Base-by-base conservation (phyloP, 345 rosid genomes). In the Eucalyptus shirleyi region DNA sequence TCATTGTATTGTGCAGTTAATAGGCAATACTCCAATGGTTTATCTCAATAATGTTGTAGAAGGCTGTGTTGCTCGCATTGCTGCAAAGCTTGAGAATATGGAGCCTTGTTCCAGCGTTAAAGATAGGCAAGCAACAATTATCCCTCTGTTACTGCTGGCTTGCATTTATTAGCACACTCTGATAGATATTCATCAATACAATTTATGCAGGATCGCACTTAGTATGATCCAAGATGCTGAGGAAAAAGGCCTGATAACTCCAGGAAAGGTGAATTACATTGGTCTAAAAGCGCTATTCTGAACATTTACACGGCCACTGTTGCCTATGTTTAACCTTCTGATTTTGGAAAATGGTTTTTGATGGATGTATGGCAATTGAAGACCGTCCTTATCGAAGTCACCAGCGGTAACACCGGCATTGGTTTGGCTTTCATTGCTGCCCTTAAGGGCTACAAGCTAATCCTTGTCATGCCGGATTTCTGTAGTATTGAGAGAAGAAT, bases 141-240 rank as follows among this genome's bases (percentile, higher is more conserved):
- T 65, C 30, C 40, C 28, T 88, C 16, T 42, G 87, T 50, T 72
- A 19, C 45, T 19, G 82, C 45, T 72, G 45, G 82, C 45, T 3
- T 72, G 82, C 82, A 72, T 72, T 24, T 19, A 72, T 72, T 72
- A 37, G 82, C 45, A 19, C 14, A 72, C 82, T 21, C 50, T 87
- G 40, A 67, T 11, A 85, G 13, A 17, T 88, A 51, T 87, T 77
- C 42, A 28, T 32, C 65, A 2, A 37, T 37, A 72, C 26, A 59
- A 59, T 11, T 8, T 89, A 21, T 89, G 93, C 94, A 97, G 98
- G 95, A 97, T 96, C 91, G 98, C 95, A 51, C 94, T 93, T 80
- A 96, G 97, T 59, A 96, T 97, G 99, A 97, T 96, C 88, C 51
- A 95, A 62, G 99, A 97, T 94, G 99, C 99, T 4, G 98, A 96